These are phyloP conservation scores for Dipodascopsis uninucleata DNA, from an alignment of 805 yeast species.

Conservation along the genomic window DNA sequence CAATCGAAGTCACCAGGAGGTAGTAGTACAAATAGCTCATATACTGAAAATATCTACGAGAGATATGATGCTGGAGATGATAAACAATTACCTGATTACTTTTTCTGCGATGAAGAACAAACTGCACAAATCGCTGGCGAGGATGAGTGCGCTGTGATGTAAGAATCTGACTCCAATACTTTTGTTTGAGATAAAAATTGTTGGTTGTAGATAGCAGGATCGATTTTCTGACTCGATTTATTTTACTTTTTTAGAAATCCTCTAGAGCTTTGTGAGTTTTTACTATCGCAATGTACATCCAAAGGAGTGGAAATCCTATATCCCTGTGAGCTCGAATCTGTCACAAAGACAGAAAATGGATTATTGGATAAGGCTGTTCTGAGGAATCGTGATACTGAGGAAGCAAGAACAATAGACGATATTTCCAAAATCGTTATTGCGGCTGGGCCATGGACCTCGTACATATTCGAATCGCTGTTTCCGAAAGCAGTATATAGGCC, in stretches of 20 bases:
- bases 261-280: conserved; percentile 19
- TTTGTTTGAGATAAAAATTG: not conserved
- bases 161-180: not conserved
- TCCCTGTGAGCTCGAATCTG: conserved; percentile 17
- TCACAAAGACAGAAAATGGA: conserved; percentile 2
- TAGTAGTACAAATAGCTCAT: not conserved
- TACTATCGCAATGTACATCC: conserved; percentile 13
- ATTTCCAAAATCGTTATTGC: conserved; percentile 21
- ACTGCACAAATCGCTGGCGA: conserved; percentile 19
- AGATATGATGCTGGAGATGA: conserved; percentile 10
- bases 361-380: conserved; percentile 10
- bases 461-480: conserved; percentile 17
- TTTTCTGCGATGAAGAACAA: conserved; percentile 19
- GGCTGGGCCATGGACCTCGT: conserved; percentile 28
- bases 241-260: conserved; percentile 15
- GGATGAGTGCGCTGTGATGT: conserved; percentile 26
- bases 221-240: too few relatives aligned
- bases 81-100: conserved; percentile 22
- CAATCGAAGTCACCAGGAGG: not conserved
- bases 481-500: conserved; percentile 21
- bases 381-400: conserved; percentile 11
- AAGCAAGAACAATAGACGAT: conserved; percentile 1
- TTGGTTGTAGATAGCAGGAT: too few relatives aligned
- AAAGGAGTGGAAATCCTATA: conserved; percentile 23
- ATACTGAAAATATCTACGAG: conserved; percentile 7